Evolutionary conservation across 2,329 filamentous ascomycete genomes (phyloP), one percentile per base, ranked within the genome.

Genomic region (Calonectria hawksworthii): DNA sequence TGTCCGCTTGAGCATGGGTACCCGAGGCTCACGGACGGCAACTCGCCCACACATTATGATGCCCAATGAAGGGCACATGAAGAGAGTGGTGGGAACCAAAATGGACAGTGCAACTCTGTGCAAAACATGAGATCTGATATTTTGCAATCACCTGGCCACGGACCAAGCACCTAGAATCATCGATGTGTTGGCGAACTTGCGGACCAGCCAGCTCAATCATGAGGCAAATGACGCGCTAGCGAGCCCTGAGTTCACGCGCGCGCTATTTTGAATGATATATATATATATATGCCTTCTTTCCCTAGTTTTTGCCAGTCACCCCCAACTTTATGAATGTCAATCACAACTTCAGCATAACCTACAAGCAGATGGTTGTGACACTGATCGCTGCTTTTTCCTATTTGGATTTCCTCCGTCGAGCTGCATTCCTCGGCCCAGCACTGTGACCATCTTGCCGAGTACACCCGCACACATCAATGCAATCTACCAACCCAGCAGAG

Each of bases 1-100:
- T 75, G 41, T 78, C 71, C 36, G 69, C 59, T 11, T 82, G 74
- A 81, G 52, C 23, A 52, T 63, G 44, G 26, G 65, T 61, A 32
- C 41, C 59, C 61, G 34, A 66, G 21, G 16, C 50, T 30, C 30
- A 28, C 51, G 28, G 63, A 41, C 21, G 23, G 44, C 59, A 30
- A 32, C 8, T 41, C 32, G 44, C 38, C 23, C 36, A 54, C 38
- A 34, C 28, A 34, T 63, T 23, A 14, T 30, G 28, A 56, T 32
- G 44, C 34, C 41, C 54, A 64, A 64, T 68, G 13, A 41, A 65
- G 59, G 30, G 32, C 51, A n/a, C 30, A 32, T 32, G n/a, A 30
- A 32, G 38, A 65, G n/a, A 54, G n/a, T 44, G 21, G 52, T 69
- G 52, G 30, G 59, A 65, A 26, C 41, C 23, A 26, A 66, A 70